These are phyloP conservation scores for Entomortierella beljakovae DNA, from an alignment of 192 early-diverging fungal genomes.

Conservation along the genomic window DNA sequence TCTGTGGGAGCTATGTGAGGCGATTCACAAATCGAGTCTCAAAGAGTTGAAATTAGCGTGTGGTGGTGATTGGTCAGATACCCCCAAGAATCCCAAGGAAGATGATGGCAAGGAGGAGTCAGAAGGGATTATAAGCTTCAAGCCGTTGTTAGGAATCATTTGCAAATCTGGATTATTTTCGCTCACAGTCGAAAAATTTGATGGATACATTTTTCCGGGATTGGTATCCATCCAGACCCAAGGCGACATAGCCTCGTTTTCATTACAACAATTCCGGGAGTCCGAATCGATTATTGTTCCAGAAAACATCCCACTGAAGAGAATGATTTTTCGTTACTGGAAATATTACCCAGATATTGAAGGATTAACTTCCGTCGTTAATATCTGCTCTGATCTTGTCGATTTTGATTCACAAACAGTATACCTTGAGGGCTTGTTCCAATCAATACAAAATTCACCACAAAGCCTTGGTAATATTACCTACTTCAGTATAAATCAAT, in stretches of 20 bases:
- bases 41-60: conserved; percentile 30
- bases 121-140: conserved; percentile 1
- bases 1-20: conserved; percentile 25
- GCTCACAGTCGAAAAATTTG: conserved; percentile 29
- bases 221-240: background rate
- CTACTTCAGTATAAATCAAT: background rate
- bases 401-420: conserved; percentile 10
- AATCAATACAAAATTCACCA: background rate
- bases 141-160: conserved; percentile 33
- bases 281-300: background rate
- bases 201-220: conserved; percentile 14
- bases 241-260: background rate
- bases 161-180: conserved; percentile 14
- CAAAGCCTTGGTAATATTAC: background rate
- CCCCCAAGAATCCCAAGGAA: background rate
- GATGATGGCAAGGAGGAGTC: background rate
- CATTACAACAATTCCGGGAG: conserved; percentile 8
- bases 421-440: background rate
- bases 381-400: background rate
- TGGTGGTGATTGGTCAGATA: background rate
- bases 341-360: background rate
- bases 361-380: background rate
- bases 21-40: conserved; percentile 9
- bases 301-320: conserved; percentile 11
- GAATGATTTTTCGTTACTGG: conserved; percentile 12